Base-by-base conservation (phyloP, 1,284 basidiomycete genomes). In the Rhodofomes roseus region DNA sequence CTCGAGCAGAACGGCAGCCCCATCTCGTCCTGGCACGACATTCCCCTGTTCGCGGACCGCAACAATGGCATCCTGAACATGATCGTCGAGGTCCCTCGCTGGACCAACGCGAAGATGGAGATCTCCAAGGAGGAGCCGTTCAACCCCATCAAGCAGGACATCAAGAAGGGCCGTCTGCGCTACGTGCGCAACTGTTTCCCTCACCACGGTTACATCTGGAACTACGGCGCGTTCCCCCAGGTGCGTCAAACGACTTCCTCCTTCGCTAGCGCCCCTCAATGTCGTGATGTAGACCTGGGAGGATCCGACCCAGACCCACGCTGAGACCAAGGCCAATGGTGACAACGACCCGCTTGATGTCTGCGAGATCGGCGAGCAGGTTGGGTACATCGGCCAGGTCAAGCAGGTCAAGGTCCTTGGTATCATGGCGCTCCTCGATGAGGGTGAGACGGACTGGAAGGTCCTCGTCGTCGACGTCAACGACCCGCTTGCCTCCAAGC, bases 331-430 rank as follows among this genome's bases (percentile, higher is more conserved):
- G 80, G 97, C 97, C 64, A 93, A 92, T 80, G 97, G 97, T 63
- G 97, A 99, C 83, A 98, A 99, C 73, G 97, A 99, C 80, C 97
- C 97, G 64, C 90, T 99, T 68, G 97, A 99, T 78, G 96, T 99
- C 64, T 98, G 97, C 79, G 97, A 99, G 81, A 99, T 99, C 72
- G 97, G 97, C 65, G 97, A 99, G 79, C 94, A 96, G 75, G 93
- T 99, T 70, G 97, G 96, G 66, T 95, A 96, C 78, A 87, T 90
- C 64, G 97, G 97, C 63, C 96, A 99, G 79, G 87, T 99, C 77
- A 99, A 99, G 83, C 97, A 99, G 79, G 97, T 99, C 86, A 99
- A 99, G 83, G 94, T 99, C 65, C 93, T 99, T 73, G 97, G 97
- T 68, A 97, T 99, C 84, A 99, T 99, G 96, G 97, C 97, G 57